These are phyloP conservation scores for Rhodotorula taiwanensis DNA, from an alignment of 768 basidiomycete genomes.

Conservation along the genomic window DNA sequence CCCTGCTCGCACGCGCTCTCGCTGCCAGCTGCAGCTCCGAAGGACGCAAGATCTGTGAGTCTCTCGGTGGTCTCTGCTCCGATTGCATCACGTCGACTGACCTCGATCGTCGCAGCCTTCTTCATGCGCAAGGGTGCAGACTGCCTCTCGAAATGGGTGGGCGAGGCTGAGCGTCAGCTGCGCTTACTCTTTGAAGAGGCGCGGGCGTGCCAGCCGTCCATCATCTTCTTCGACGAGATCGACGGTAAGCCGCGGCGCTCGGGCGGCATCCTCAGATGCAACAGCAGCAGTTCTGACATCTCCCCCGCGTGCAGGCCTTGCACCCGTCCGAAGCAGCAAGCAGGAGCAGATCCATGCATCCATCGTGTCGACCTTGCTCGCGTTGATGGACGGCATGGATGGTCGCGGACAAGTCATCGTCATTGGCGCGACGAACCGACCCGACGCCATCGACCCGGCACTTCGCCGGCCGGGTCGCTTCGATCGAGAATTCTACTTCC, in stretches of 20 bases:
- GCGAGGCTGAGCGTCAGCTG: constrained; percentile 93
- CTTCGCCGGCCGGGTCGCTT: constrained; percentile 88
- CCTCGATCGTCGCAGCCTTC: too few relatives aligned
- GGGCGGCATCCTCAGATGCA: background rate
- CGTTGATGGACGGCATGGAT: constrained; percentile 99
- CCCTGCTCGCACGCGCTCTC: constrained; percentile 82
- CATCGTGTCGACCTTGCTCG: constrained; percentile 89
- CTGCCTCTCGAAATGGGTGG: constrained; percentile 97
- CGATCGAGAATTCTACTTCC: constrained; percentile 97
- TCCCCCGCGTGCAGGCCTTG: constrained; percentile 61
- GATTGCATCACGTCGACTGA: too few relatives aligned
- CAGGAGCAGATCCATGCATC: constrained; percentile 99
- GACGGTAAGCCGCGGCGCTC: constrained; percentile 56
- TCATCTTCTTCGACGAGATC: constrained; percentile 99
- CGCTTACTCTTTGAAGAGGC: constrained; percentile 95
- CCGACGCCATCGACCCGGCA: constrained; percentile 96
- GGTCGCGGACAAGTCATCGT: constrained; percentile 94
- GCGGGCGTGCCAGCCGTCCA: constrained; percentile 79
- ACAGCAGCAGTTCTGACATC: background rate
- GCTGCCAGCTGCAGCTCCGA: constrained; percentile 84
- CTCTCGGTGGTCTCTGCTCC: background rate
- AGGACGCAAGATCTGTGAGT: constrained; percentile 78
- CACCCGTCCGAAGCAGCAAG: constrained; percentile 94
- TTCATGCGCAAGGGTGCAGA: constrained; percentile 99
- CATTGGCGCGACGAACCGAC: constrained; percentile 94